Conservation (phyloP, 108 stramenopile species). For the Bacterosira constricta region DNA sequence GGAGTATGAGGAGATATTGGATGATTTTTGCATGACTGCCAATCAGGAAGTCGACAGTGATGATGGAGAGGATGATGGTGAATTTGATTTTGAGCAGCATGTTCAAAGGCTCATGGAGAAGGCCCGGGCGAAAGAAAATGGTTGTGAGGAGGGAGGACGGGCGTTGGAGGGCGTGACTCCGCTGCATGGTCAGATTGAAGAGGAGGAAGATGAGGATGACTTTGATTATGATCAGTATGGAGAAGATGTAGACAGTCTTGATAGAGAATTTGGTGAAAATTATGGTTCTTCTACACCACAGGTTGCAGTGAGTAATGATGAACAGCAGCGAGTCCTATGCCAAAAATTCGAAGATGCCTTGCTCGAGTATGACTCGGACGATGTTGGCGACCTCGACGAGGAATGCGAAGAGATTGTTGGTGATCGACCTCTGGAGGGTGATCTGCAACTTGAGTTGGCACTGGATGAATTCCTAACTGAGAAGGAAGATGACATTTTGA, state of each 20-base stretch:
- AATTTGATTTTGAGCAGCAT: constrained; percentile 95
- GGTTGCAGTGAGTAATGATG: constrained; percentile 24
- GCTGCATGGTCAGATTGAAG: constrained; percentile 19
- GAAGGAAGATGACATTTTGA: constrained; percentile 80
- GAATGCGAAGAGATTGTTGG: constrained; percentile 75
- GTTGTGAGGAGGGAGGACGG: constrained; percentile 39
- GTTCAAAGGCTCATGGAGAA: constrained; percentile 88
- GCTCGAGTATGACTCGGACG: constrained; percentile 89
- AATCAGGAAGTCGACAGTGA: constrained; percentile 51
- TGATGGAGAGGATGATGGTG: constrained; percentile 44
- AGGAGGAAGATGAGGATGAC: constrained; percentile 22
- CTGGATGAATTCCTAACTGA: constrained; percentile 84
- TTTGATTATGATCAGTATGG: constrained; percentile 32
- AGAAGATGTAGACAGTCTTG: constrained; percentile 52
- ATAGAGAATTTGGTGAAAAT: constrained; percentile 45
- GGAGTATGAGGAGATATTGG: constrained; percentile 90
- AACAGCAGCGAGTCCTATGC: constrained; percentile 69
- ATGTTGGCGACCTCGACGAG: constrained; percentile 76
- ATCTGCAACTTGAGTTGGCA: constrained; percentile 76
- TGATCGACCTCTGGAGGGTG: constrained; percentile 72
- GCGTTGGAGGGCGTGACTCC: constrained; percentile 69
- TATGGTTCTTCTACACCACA: constrained; percentile 13
- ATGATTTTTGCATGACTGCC: constrained; percentile 95
- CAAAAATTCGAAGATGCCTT: constrained; percentile 87
- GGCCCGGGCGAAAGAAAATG: constrained; percentile 60